Evolutionary conservation across 345 rosid species (phyloP).

Genomic region (Cardiospermum halicacabum): DNA sequence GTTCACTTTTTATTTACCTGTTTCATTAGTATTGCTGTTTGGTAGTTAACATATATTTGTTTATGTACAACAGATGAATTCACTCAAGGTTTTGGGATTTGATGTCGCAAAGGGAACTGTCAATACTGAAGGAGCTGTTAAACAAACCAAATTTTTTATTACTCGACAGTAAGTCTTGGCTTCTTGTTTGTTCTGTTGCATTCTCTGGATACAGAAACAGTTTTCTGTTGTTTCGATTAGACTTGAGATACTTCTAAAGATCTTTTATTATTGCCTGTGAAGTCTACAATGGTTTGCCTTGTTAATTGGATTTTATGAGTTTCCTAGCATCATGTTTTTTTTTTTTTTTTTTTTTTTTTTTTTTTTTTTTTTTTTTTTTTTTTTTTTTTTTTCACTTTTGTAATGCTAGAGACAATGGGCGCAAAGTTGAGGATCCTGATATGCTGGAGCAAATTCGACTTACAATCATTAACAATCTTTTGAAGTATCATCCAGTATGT

Average conservation of each 20-base stretch:
- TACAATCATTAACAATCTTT: slow-evolving; percentile 86
- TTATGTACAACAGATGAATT: slow-evolving; percentile 57
- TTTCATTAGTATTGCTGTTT: not conserved
- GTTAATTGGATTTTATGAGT: not conserved
- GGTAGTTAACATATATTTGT: slow-evolving; percentile 1
- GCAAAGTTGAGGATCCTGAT: slow-evolving; percentile 98
- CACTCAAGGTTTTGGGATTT: slow-evolving; percentile 84
- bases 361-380: slow-evolving; percentile 25
- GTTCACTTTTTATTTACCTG: no score
- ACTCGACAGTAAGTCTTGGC: slow-evolving; percentile 55
- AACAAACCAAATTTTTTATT: slow-evolving; percentile 71
- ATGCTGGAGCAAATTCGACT: slow-evolving; percentile 83
- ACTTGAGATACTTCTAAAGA: no score
- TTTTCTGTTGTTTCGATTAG: not conserved
- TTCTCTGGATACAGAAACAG: no score
- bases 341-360: slow-evolving; percentile 16
- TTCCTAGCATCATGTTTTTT: no score
- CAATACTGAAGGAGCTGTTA: slow-evolving; percentile 65
- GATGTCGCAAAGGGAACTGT: slow-evolving; percentile 87
- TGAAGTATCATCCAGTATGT: slow-evolving; percentile 94
- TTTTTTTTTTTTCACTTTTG: slow-evolving; percentile 19
- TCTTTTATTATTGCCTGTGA: no score
- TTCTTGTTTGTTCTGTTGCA: no score
- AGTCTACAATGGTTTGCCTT: not conserved
- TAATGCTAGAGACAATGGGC: slow-evolving; percentile 65